Evolutionary conservation across 495 filamentous ascomycete genomes (phyloP), one percentile per base, ranked within the genome.

Genomic region (Elaphomyces granulatus): DNA sequence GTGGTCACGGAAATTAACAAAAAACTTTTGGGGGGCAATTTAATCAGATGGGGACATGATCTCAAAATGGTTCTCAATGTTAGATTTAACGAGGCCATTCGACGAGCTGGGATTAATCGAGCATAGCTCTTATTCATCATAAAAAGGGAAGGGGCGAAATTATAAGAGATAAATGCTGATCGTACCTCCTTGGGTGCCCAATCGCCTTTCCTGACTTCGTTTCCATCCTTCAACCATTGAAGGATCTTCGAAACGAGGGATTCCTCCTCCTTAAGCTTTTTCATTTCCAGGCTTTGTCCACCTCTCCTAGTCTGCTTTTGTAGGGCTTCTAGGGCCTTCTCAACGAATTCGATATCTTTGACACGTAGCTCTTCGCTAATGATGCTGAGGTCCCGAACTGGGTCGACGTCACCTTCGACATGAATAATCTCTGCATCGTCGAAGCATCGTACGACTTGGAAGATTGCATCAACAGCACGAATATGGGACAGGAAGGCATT

Each of bases 41-140:
- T 45, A 42, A 54, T 78, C 75, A 72, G 70, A 59, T 60, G 55
- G 64, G n/a, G 65, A 67, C 57, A 67, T 80, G 62, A 78, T 94
- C 83, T 92, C 90, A 96, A 61, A 50, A 75, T 69, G 23, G 74
- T 66, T 64, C 76, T 78, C 80, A 70, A 67, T 73, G 72, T 80
- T 71, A 68, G 58, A 68, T 66, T 58, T 72, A 77, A 55, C 59
- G 59, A 62, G 55, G 79, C 68, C 75, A 75, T 78, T 95, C 90
- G 76, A 93, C 78, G 90, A 98, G 90, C 90, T 98, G 90, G 90
- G 90, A 82, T 94, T 87, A 82, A 71, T 85, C 79, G 81, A 88
- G 86, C 83, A 66, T 74, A 77, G 83, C 87, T 87, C 81, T 94
- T 94, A 77, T 76, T 98, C 90, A 96, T 98, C 90, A 90, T 80